A percentile compares a stretch with the other conserved stretches of the same genome.
These are phyloP conservation scores for Cydonia oblonga DNA, from an alignment of 331 rosid genomes.

Conservation along the genomic window DNA sequence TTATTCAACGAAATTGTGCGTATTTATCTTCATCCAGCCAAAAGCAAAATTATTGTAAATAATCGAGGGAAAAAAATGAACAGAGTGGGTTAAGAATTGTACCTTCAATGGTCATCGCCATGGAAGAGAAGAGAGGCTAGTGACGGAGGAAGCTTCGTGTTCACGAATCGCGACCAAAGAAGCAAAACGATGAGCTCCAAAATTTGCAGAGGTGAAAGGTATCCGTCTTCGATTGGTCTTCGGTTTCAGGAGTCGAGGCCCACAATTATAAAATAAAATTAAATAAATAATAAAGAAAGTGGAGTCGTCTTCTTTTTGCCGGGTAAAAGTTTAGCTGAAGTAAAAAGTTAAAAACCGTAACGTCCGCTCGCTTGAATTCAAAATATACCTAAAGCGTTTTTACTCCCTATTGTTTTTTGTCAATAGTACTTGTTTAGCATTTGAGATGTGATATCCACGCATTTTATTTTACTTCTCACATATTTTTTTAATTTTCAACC, in stretches of 20 bases:
- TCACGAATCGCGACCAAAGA: background rate
- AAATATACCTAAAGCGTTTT: too few species aligned
- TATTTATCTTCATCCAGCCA: background rate
- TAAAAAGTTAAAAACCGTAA: too few species aligned
- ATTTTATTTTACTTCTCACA: too few species aligned
- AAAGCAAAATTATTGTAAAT: background rate
- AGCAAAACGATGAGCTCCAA: background rate
- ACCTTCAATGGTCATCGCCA: slow-evolving; percentile 96
- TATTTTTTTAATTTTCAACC: too few species aligned
- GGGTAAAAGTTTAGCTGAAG: too few species aligned
- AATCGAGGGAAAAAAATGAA: background rate
- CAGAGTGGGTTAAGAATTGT: background rate
- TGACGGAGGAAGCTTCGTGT: background rate
- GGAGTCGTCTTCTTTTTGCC: background rate
- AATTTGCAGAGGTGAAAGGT: background rate
- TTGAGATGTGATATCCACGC: too few species aligned
- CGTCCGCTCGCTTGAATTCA: too few species aligned
- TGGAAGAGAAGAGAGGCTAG: slow-evolving; percentile 15
- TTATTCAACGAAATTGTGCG: background rate
- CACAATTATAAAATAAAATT: background rate
- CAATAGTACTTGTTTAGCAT: too few species aligned
- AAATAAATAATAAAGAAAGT: background rate
- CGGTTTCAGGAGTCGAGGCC: background rate
- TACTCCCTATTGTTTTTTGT: too few species aligned
- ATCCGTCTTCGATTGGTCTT: background rate